Evolutionary conservation across 768 basidiomycete species (phyloP).

Genomic region (Gloeophyllum trabeum): DNA sequence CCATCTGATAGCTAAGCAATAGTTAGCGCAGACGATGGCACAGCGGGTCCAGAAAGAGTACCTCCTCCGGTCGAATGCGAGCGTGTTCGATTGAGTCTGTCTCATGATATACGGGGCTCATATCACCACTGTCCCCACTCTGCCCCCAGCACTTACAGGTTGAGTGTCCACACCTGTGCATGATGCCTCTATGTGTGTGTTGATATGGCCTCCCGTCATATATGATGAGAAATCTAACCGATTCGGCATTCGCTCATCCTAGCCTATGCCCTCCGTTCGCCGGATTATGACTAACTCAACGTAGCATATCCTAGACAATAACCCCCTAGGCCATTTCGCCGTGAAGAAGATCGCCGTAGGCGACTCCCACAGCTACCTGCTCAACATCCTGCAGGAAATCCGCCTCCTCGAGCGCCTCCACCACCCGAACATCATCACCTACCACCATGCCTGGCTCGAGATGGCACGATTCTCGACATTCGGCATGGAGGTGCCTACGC

Average conservation of each 20-base stretch:
- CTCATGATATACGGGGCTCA: too few species aligned
- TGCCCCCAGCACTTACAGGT: too few species aligned
- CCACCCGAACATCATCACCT: slow-evolving; percentile 90
- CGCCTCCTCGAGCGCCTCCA: slow-evolving; percentile 76
- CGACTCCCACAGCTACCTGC: slow-evolving; percentile 75
- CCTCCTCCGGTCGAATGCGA: too few species aligned
- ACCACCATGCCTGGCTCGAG: slow-evolving; percentile 95
- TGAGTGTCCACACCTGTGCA: too few species aligned
- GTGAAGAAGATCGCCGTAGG: slow-evolving; percentile 97
- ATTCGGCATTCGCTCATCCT: slow-evolving; percentile 22
- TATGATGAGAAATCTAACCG: slow-evolving; percentile 82
- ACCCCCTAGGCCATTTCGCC: slow-evolving; percentile 62
- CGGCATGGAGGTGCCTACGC: slow-evolving; percentile 77
- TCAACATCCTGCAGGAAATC: slow-evolving; percentile 73
- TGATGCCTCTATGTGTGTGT: background rate
- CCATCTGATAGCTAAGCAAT: too few species aligned
- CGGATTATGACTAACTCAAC: slow-evolving; percentile 2
- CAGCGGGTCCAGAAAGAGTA: too few species aligned
- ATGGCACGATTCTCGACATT: slow-evolving; percentile 77
- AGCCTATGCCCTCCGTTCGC: too few species aligned
- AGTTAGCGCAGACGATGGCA: too few species aligned
- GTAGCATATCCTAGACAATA: background rate
- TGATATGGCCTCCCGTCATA: background rate
- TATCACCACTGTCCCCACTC: too few species aligned
- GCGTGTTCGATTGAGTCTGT: too few species aligned